Evolutionary conservation across 139 green algal genomes (phyloP), one percentile per base, ranked within the genome.

Genomic region (Chlorella sorokiniana): DNA sequence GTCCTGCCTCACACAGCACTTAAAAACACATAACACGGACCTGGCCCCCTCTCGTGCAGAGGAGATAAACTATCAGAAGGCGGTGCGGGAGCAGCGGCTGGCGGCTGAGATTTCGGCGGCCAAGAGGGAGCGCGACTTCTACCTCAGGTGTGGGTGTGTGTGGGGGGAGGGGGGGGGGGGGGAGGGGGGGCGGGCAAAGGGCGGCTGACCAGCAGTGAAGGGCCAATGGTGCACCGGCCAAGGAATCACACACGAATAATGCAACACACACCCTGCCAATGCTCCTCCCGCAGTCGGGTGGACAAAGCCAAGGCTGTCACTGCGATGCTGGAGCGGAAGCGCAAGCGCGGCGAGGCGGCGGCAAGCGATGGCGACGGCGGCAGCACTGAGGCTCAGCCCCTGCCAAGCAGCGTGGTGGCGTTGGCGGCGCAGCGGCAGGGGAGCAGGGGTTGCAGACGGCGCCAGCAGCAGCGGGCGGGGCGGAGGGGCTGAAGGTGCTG

Each of bases 111-210:
- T 99, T 29, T 89, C 88, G 7, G 89, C 89, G 0, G 96, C 95
- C 54, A 98, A 96, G 81, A 83, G 91, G 0, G 96, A 99, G 90
- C 90, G 96, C 27, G 96, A 99, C 85, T 97, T 97, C 69, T 99
- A 98, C 90, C 84, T 99, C 9, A 70, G 83, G 41, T 56, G 88
- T n/a, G n/a, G n/a, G n/a, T n/a, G n/a, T n/a, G n/a, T n/a, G n/a
- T n/a, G n/a, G n/a, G n/a, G n/a, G n/a, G n/a, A n/a, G n/a, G n/a
- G n/a, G n/a, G 33, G 87, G 93, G 27, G 90, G 92, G 71, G 79
- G 75, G 27, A 86, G 85, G 16, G 93, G 16, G 71, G 89, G 78
- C 20, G 45, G 87, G 48, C 48, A 25, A 16, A 16, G 48, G 25
- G 75, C 64, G 18, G 89, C 91, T 61, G 82, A 87, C 54, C 63